These are phyloP conservation scores for Corinectria fuckeliana DNA, from an alignment of 2,329 filamentous ascomycete species.

Conservation along the genomic window DNA sequence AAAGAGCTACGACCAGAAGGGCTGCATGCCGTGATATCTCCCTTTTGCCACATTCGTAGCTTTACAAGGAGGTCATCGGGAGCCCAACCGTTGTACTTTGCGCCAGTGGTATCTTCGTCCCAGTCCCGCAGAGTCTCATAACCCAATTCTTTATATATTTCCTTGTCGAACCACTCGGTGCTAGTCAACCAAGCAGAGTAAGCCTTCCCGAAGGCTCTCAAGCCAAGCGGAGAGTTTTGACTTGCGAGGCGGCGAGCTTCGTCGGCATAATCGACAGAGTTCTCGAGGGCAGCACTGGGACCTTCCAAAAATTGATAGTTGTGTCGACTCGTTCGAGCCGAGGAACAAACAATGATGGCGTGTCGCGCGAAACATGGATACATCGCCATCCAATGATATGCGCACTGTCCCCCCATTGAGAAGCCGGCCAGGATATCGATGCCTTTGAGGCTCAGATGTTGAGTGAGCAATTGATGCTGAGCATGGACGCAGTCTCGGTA, in stretches of 20 bases:
- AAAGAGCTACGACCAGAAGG: slow-evolving; percentile 43
- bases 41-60: slow-evolving; percentile 53
- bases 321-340: slow-evolving; percentile 53
- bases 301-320: slow-evolving; percentile 57
- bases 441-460: slow-evolving; percentile 42
- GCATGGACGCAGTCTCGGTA: slow-evolving; percentile 53
- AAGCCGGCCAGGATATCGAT: slow-evolving; percentile 54
- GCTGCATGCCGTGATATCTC: slow-evolving; percentile 41
- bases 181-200: slow-evolving; percentile 57
- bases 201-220: slow-evolving; percentile 52
- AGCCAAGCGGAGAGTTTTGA: slow-evolving; percentile 32
- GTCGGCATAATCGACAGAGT: slow-evolving; percentile 49
- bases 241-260: slow-evolving; percentile 35
- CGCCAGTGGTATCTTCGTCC: slow-evolving; percentile 38
- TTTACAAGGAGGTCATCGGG: slow-evolving; percentile 51
- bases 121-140: slow-evolving; percentile 47
- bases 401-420: slow-evolving; percentile 57
- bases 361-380: slow-evolving; percentile 49
- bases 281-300: slow-evolving; percentile 49
- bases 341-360: slow-evolving; percentile 52
- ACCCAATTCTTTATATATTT: slow-evolving; percentile 46
- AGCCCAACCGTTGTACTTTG: slow-evolving; percentile 48
- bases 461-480: slow-evolving; percentile 47
- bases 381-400: slow-evolving; percentile 55
- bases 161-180: slow-evolving; percentile 52